Evolutionary conservation across 2,329 filamentous ascomycete genomes (phyloP), one percentile per base, ranked within the genome.

Genomic region (Xylaria arbuscula): DNA sequence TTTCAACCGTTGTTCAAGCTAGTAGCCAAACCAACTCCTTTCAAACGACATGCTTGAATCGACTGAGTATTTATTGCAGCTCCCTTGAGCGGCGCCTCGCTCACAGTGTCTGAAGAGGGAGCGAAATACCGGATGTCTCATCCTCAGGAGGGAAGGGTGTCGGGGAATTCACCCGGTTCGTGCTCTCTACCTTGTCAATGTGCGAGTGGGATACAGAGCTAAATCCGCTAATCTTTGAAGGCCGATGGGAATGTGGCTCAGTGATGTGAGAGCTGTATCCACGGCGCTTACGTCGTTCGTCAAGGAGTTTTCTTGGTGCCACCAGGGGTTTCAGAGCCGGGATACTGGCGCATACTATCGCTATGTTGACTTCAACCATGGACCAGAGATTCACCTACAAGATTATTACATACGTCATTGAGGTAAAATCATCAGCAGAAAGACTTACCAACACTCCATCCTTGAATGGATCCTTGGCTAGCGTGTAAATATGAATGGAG

Each of bases 251-350:
- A 50, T 22, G 59, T 68, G 17, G 68, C 17, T 67, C 66, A 57
- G 56, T 70, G 63, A 67, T 73, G 62, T 73, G 70, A 42, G 64
- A 68, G 40, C 64, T 72, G 19, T 73, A 71, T 1, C 51, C 55
- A 42, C 71, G 70, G 47, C 61, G 64, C 24, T 62, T 54, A 2
- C 50, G 60, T 19, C 70, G 48, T 36, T 65, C 53, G 13, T 73
- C 74, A 64, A 48, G 73, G 3, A 80, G 74, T 1, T 68, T 73
- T 0, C 74, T 76, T 3, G 79, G 80, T 15, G 79, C 80, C 67
- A 84, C 82, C 3, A 85, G 72, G 0, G 85, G 85, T 64, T 86
- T 86, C 6, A 87, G 77, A 0, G 85, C 83, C 0, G 85, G 83
- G 0, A 85, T 78, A 8, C 81, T 84, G 22, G 84, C 83, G 70